Conservation (phyloP, 148 eudicot genomes). For the Pouteria glomerata region DNA sequence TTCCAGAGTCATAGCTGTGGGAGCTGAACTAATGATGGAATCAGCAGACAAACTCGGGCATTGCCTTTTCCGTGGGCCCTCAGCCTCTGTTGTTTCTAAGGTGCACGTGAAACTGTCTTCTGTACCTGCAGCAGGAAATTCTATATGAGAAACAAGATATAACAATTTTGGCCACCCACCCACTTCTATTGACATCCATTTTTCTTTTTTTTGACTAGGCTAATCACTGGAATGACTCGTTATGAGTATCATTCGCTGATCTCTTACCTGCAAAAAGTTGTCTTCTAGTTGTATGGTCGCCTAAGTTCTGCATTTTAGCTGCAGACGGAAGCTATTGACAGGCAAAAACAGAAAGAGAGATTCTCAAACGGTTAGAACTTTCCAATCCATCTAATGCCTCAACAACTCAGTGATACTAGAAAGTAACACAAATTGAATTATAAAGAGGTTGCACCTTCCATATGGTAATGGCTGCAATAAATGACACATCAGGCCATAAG, state of each 20-base stretch:
- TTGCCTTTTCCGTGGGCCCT: conserved; percentile 5
- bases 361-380: background rate
- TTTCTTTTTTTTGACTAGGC: background rate
- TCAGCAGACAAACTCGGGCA: background rate
- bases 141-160: background rate
- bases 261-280: conserved; percentile 13
- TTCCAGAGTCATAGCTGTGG: background rate
- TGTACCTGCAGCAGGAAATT: conserved; percentile 21
- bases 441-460: conserved; percentile 3
- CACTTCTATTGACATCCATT: no score
- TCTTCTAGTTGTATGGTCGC: background rate
- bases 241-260: conserved; percentile 1
- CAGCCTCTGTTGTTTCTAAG: conserved; percentile 5
- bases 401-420: background rate
- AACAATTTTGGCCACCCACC: background rate
- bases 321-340: conserved; percentile 18
- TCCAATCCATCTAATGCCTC: background rate
- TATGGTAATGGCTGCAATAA: background rate
- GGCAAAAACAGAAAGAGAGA: background rate
- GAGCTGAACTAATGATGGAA: background rate
- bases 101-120: background rate
- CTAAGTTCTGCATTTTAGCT: conserved; percentile 8
- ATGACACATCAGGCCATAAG: background rate
- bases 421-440: background rate
- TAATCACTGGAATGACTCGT: background rate